Base-by-base conservation (phyloP, 306 rosid genomes). In the Trifolium pratense region DNA sequence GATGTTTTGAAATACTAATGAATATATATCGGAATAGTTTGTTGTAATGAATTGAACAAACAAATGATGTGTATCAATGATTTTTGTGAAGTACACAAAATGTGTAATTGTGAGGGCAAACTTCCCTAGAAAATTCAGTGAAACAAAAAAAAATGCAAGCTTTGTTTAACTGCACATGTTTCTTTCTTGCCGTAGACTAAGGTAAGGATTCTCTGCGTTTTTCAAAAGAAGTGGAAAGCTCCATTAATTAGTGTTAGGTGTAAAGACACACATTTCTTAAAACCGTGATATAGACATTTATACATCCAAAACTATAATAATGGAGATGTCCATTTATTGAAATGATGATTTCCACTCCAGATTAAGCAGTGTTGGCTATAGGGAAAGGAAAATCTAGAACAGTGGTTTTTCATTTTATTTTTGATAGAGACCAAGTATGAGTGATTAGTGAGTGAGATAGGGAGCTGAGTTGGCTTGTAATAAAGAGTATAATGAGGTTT, bases 101-200 rank as follows among this genome's bases (percentile, higher is more conserved):
- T 64, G 56, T 2, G 57, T n/a, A 39, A 15, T 72, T 69, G 37
- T 52, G 32, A 48, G 26, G 31, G 46, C 17, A 67, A 68, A 42
- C 58, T 37, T 66, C 26, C 67, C 15, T 46, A 60, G 66, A 49
- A 71, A 71, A 3, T 66, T 32, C 32, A 56, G 18, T 37, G 75
- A 63, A 70, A 56, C 53, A 56, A 18, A 36, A n/a, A n/a, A 66
- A 58, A 58, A 53, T 71, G 69, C 49, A 12, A 63, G 15, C 37
- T 21, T 9, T 8, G 63, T 73, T 25, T 43, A 29, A 61, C n/a
- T 71, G 42, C 77, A 43, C 31, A 10, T 42, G 58, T 48, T 36
- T 73, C 51, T 58, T 36, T 70, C 34, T 45, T 55, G 26, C 43
- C 31, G 12, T 39, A 7, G 32, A 9, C 26, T 67, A 16, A 26